Evolutionary conservation across 805 yeast genomes (phyloP).

Genomic region (Debaryomyces castellii): DNA sequence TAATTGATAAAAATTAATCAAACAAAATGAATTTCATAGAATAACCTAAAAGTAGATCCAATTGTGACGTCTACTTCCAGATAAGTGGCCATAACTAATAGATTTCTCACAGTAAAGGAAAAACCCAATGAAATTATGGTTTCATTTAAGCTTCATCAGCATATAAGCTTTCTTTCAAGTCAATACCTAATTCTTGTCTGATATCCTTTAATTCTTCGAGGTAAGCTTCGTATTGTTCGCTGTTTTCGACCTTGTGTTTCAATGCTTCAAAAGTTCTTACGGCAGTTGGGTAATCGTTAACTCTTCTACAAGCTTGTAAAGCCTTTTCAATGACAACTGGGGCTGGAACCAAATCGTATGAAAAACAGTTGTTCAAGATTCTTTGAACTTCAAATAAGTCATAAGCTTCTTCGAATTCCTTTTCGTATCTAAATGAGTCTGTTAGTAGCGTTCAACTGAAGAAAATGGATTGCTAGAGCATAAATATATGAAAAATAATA

Average conservation of each 20-base stretch:
- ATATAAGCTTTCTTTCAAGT: slow-evolving; percentile 85
- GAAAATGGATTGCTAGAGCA: no score
- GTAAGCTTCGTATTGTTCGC: slow-evolving; percentile 92
- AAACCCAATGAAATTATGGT: not conserved
- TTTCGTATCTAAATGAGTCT: slow-evolving; percentile 64
- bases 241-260: slow-evolving; percentile 93
- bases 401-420: slow-evolving; percentile 76
- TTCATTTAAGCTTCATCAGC: slow-evolving; percentile 27
- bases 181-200: slow-evolving; percentile 90
- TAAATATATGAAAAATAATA: no score
- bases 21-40: not conserved
- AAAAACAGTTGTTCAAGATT: slow-evolving; percentile 95
- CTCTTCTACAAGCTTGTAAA: slow-evolving; percentile 96
- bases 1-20: not conserved
- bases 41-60: not conserved
- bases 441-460: not conserved
- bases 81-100: not conserved
- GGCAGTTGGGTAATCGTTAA: slow-evolving; percentile 97
- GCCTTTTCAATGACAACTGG: slow-evolving; percentile 96
- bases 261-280: slow-evolving; percentile 97
- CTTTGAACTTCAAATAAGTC: slow-evolving; percentile 61
- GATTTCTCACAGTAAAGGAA: not conserved
- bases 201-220: slow-evolving; percentile 89
- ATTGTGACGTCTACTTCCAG: not conserved
- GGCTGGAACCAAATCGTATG: slow-evolving; percentile 98